These are phyloP conservation scores for Yarrowia phangngaensis DNA, from an alignment of 805 yeast genomes.

Conservation along the genomic window DNA sequence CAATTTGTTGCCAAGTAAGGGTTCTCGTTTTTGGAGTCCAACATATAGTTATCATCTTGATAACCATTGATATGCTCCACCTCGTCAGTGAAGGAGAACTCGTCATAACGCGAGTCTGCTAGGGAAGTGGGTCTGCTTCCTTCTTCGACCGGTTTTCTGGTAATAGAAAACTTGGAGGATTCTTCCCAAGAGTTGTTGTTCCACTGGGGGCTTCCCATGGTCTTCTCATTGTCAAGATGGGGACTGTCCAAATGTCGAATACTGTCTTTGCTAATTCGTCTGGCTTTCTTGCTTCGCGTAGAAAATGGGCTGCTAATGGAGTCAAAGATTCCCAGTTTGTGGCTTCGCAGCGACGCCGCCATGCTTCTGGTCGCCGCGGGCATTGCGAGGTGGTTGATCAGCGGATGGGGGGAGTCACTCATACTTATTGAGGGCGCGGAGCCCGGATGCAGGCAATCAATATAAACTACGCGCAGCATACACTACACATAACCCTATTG, in stretches of 20 bases:
- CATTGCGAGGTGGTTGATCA: too few species aligned
- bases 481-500: too few species aligned
- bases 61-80: neutral
- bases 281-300: slow-evolving; percentile 6
- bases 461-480: too few species aligned
- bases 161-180: slow-evolving; percentile 21
- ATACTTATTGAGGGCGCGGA: too few species aligned
- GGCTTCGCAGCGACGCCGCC: slow-evolving; percentile 20
- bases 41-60: slow-evolving; percentile 2
- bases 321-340: slow-evolving; percentile 21
- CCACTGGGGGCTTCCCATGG: slow-evolving; percentile 14
- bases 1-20: slow-evolving; percentile 7
- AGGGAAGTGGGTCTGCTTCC: slow-evolving; percentile 15
- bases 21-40: slow-evolving; percentile 5
- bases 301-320: slow-evolving; percentile 14
- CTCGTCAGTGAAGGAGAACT: slow-evolving; percentile 14
- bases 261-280: slow-evolving; percentile 18
- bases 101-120: slow-evolving; percentile 17
- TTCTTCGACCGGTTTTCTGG: slow-evolving; percentile 1
- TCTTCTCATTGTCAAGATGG: slow-evolving; percentile 10
- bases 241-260: slow-evolving; percentile 23
- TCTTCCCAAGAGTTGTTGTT: slow-evolving; percentile 7
- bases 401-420: too few species aligned
- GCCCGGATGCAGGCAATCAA: too few species aligned
- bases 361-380: too few species aligned